Base-by-base conservation (phyloP, 2,329 filamentous ascomycete genomes). In the Zymoseptoria passerinii region DNA sequence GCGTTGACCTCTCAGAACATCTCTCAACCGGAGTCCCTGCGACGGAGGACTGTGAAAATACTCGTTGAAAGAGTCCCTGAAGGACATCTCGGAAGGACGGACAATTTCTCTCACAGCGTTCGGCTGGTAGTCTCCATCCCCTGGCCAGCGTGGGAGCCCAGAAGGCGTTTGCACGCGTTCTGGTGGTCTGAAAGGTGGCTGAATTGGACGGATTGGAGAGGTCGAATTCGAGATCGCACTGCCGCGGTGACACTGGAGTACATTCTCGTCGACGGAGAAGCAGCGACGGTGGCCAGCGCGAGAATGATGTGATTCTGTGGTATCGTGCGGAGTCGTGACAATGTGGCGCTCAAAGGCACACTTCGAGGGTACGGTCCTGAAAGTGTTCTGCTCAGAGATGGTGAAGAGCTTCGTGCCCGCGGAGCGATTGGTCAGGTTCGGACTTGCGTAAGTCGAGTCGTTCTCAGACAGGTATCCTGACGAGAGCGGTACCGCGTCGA, bases 321-420 rank as follows among this genome's bases (percentile, higher is more conserved):
- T 10, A 18, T 50, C 23, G 20, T 9, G 23, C 29, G 59, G 62
- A 10, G 67, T 28, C 52, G 60, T 68, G 35, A 63, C 48, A 20
- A 61, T 56, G 5, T 61, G 60, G 18, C 61, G 56, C 48, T 63
- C 61, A 7, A 63, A 66, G 1, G 68, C 66, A 28, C 53, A 54
- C 8, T 62, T 61, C 4, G 73, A 73, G 9, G 63, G 63, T 49
- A 67, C 61, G 8, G 74, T 73, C 50, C 70, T 68, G 23, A 78
- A 67, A 8, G 75, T 76, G 10, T 66, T 68, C 54, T 73, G 74
- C 64, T 78, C 76, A 48, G 73, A 64, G 58, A 78, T 78, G 13
- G 75, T 76, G 28, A 72, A 73, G n/a, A 78, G 71, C 10, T 73
- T 73, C 40, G 67, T 72, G 55, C 71, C 72, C 62, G 72, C 70